Base-by-base conservation (phyloP, 2,329 filamentous ascomycete genomes). In the Colletotrichum agaves region DNA sequence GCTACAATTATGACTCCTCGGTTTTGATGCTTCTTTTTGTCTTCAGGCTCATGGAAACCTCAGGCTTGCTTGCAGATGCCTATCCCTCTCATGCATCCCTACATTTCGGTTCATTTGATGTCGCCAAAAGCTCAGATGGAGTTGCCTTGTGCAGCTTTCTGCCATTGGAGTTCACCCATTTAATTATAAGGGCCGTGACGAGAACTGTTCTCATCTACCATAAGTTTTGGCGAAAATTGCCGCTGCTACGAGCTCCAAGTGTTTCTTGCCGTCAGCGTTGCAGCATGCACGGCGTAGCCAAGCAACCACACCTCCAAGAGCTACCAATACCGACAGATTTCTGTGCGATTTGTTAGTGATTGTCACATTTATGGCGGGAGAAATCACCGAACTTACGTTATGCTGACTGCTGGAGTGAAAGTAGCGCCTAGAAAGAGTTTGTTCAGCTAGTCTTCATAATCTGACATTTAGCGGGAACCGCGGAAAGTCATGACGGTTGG, bases 241-340 rank as follows among this genome's bases (percentile, higher is more conserved):
- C n/a, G n/a, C n/a, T 33, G 31, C 31, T 5, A 33, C 31, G n/a
- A 33, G 5, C 31, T 33, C 10, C 31, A 33, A 33, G 23, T 2
- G 10, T 57, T 12, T 27, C 19, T 37, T 60, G 60, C 61, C 27
- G 17, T 64, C 61, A 4, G 37, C 50, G 35, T 64, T 64, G 27
- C 61, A 64, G n/a, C 61, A 64, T 2, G 61, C 57, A 6, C 59
- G 27, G n/a, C 61, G 60, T 3, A 64, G 44, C 53, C 53, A 64
- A 11, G 37, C 44, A 10, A 60, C 27, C 8, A 60, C 61, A 3
- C 61, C 61, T 7, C 35, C 33, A 10, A 64, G 46, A 15, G 55
- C 53, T 5, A 44, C 19, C 23, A 64, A 17, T 3, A 52, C 23
- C 13, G 61, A 44, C 6, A 64, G 44, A 35, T 64, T 64, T 13